Base-by-base conservation (phyloP, 2,329 filamentous ascomycete species). In the Tolypocladium endophyticum region DNA sequence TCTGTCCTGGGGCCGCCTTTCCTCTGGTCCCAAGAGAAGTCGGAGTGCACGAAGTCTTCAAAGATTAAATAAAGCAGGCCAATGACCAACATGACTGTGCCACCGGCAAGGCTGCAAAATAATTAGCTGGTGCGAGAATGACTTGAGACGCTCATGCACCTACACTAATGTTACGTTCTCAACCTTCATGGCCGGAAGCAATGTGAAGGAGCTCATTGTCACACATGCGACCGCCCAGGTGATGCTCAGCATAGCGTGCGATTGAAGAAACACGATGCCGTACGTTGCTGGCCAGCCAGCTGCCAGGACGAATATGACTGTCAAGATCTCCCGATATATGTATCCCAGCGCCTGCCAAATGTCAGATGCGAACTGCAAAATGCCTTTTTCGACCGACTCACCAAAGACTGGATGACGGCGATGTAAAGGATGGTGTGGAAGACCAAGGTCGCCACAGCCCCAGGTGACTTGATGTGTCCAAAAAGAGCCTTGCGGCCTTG, bases 191-290 rank as follows among this genome's bases (percentile, higher is more conserved):
- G 90, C 94, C 1, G 90, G 89, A 1, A 99, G 79, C 18, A 97
- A 74, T 0, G 94, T 99, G 69, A 99, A 99, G 3, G 83, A 81
- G 71, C 93, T 94, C 92, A 97, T 96, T 4, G 87, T 76, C 2
- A 87, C 65, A 72, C 92, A 97, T 4, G 89, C 89, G 43, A 87
- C 67, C 11, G 82, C 80, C 94, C 94, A 99, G 0, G 85, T 85
- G 0, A 78, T 74, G 58, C 84, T 83, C 2, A 96, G 79, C 4
- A 81, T 69, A 16, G 77, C 69, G 68, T 97, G 87, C 33, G 82
- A 75, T 58, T 76, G 79, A 11, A 97, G 64, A 67, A 99, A 97
- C 0, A 79, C 78, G 33, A 81, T 68, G 0, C 94, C 93, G 65
- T 94, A 89, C 0, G 85, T 78, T 0, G 81, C 65, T 0, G 94